Conservation (phyloP, 352 stramenopile genomes). For the Globisporangium cederbergense region DNA sequence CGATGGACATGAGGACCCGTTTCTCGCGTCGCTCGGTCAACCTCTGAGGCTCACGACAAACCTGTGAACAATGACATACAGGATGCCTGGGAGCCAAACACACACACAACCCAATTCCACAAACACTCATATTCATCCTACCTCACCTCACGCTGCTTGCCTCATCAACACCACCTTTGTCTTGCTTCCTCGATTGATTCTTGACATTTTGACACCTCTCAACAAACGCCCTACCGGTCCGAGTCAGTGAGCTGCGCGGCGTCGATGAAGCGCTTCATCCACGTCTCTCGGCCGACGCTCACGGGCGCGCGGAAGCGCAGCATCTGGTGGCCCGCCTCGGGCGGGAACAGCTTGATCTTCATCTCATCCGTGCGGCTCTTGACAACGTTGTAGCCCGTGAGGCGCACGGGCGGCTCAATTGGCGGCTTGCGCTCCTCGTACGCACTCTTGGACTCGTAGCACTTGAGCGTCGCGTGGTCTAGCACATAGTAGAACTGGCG, state of each 20-base stretch:
- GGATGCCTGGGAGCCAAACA: neutral
- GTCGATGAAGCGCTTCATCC: slow-evolving; percentile 76
- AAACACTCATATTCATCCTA: neutral
- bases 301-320: slow-evolving; percentile 69
- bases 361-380: slow-evolving; percentile 73
- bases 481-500: slow-evolving; percentile 78
- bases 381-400: slow-evolving; percentile 68
- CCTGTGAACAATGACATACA: neutral
- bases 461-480: slow-evolving; percentile 60
- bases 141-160: neutral
- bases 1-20: slow-evolving; percentile 18
- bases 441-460: slow-evolving; percentile 72
- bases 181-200: neutral
- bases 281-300: slow-evolving; percentile 68
- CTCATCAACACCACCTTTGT: neutral
- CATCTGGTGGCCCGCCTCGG: slow-evolving; percentile 57
- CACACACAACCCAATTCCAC: neutral
- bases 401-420: slow-evolving; percentile 43
- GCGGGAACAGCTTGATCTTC: slow-evolving; percentile 77
- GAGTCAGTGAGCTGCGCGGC: slow-evolving; percentile 44
- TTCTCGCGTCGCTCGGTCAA: slow-evolving; percentile 33
- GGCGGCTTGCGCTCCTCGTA: slow-evolving; percentile 59
- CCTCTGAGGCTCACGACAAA: slow-evolving; percentile 19
- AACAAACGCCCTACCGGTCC: neutral
- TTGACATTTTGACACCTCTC: neutral